phyloP scores from a whole-genome alignment of 176 grass and related monocot species.

The Hsuehochloa calcarea region DNA sequence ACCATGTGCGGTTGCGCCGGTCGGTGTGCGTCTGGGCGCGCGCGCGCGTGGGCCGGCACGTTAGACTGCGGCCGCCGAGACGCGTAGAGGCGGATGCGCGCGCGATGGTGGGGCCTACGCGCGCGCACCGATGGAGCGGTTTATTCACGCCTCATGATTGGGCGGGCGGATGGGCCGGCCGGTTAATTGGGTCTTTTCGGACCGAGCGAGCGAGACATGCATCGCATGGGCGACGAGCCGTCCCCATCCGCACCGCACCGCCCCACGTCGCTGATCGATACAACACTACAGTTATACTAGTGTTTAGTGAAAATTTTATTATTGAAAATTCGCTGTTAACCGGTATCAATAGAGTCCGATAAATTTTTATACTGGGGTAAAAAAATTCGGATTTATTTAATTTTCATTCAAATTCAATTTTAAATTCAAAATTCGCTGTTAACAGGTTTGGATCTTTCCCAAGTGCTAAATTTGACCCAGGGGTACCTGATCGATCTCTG shows the following conservation, averaged over 20 bases:
- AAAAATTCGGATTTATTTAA: no score
- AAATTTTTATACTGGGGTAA: no score
- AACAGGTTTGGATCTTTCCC: neutral
- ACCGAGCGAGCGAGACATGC: neutral
- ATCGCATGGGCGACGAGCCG: constrained; percentile 19
- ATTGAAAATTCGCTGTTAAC: no score
- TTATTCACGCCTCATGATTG: constrained; percentile 43
- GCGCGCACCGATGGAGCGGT: neutral
- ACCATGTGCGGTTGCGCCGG: no score
- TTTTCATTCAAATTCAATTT: no score
- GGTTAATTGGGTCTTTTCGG: constrained; percentile 18
- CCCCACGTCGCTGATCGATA: constrained; percentile 9
- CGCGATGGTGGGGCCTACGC: constrained; percentile 25
- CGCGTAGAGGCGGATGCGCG: neutral
- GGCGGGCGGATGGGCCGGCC: constrained; percentile 4
- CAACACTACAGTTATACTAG: neutral
- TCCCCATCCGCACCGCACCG: constrained; percentile 45
- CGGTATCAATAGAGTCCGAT: no score
- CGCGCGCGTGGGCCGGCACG: neutral
- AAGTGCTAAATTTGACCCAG: neutral
- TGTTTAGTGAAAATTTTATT: no score
- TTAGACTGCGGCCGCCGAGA: constrained; percentile 1
- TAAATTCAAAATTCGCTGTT: no score
- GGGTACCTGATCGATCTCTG: neutral
- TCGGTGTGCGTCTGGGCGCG: no score